A percentile compares a stretch with the other conserved stretches of the same genome.
phyloP scores from a whole-genome alignment of 1,139 yeast genomes.

The Geotrichum europaeum region DNA sequence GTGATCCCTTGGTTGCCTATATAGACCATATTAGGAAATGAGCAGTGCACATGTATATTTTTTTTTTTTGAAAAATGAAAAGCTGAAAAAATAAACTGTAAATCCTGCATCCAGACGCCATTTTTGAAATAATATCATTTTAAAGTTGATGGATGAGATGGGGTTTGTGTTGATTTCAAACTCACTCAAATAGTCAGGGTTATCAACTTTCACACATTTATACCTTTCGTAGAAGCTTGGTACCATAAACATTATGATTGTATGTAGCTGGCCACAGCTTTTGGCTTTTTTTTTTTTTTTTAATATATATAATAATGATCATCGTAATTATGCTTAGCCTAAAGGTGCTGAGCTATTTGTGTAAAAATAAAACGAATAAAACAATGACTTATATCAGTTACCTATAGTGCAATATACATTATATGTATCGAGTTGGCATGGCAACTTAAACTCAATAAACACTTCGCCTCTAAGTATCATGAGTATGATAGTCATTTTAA shows the following conservation, averaged over 20 bases:
- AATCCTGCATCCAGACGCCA: neutral
- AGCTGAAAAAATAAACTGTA: neutral
- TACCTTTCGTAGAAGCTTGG: neutral
- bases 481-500: neutral
- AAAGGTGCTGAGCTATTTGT: neutral
- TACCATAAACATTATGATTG: neutral
- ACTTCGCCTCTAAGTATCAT: neutral
- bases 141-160: neutral
- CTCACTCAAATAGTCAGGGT: neutral
- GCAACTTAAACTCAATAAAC: neutral
- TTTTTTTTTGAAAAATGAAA: neutral
- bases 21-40: neutral
- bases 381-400: neutral
- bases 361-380: neutral
- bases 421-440: neutral
- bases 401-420: neutral
- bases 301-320: neutral
- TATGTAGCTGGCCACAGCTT: neutral
- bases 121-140: neutral
- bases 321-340: neutral
- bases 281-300: neutral
- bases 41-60: neutral
- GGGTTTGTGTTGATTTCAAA: neutral
- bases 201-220: neutral
- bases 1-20: neutral